These are phyloP conservation scores for Solanum bulbocastanum DNA, from an alignment of 257 asterid species.

Conservation along the genomic window DNA sequence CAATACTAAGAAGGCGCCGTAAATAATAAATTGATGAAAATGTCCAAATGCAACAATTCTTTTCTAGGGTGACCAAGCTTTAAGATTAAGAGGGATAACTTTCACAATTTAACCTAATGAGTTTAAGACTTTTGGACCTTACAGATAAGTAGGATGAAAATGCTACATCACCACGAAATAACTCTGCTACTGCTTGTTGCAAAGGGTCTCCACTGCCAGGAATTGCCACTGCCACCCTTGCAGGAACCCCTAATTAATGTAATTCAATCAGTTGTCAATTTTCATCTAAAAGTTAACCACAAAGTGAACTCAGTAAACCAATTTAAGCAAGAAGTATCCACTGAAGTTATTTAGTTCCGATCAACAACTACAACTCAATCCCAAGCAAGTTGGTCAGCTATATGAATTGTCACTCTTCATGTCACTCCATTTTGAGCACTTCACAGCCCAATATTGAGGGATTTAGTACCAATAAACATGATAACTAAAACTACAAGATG, in stretches of 20 bases:
- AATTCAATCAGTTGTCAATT: not conserved
- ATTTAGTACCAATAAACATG: not conserved
- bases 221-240: slow-evolving; percentile 31
- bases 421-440: not conserved
- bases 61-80: not conserved
- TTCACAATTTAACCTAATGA: not conserved
- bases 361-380: not conserved
- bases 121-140: slow-evolving; percentile 19
- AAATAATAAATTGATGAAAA: not conserved
- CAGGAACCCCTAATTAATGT: slow-evolving; percentile 42
- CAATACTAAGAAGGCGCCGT: not conserved
- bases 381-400: not conserved
- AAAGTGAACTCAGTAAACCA: not conserved
- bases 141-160: slow-evolving; percentile 59
- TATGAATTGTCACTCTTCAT: not conserved
- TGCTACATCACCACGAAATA: slow-evolving; percentile 32
- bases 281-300: not conserved
- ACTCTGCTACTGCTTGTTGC: slow-evolving; percentile 33
- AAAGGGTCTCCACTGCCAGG: slow-evolving; percentile 35
- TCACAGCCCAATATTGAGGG: not conserved
- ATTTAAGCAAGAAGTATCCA: not conserved
- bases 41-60: not conserved
- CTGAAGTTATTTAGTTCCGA: not conserved
- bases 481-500: not conserved
- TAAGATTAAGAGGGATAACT: not conserved